Percentiles rank a stretch among this genome's conserved stretches.
phyloP scores from a whole-genome alignment of 139 green algal genomes.

The Spirogloea muscicola region DNA sequence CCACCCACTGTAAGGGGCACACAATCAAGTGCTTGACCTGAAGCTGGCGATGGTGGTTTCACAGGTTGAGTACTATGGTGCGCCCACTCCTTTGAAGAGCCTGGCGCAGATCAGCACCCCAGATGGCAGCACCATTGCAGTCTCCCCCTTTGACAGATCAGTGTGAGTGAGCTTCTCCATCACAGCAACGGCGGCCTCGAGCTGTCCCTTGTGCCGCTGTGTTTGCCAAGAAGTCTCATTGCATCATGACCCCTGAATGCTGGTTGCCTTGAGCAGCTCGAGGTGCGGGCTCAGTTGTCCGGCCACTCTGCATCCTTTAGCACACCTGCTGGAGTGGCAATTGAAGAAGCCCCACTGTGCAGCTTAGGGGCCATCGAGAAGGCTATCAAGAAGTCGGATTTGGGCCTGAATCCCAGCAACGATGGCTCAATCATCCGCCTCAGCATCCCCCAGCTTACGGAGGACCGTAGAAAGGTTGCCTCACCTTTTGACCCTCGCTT shows the following conservation, averaged over 20 bases:
- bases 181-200: no score
- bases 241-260: background rate
- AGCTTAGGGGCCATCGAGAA: constrained; percentile 63
- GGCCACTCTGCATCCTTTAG: no score
- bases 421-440: constrained; percentile 92
- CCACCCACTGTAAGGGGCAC: background rate
- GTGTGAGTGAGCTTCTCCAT: constrained; percentile 14
- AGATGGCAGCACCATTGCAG: constrained; percentile 75
- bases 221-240: no score
- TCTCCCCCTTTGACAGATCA: constrained; percentile 86
- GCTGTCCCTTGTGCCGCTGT: no score
- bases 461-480: constrained; percentile 83
- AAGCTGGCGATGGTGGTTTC: no score
- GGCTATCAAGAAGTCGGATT: constrained; percentile 67
- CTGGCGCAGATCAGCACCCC: constrained; percentile 78
- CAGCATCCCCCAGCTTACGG: constrained; percentile 82
- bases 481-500: background rate
- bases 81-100: constrained; percentile 73
- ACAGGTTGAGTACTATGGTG: constrained; percentile 87
- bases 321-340: no score
- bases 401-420: constrained; percentile 91
- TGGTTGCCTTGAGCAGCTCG: background rate
- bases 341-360: no score
- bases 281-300: no score
- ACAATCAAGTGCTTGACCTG: background rate